Base-by-base conservation (phyloP, 495 filamentous ascomycete species). In the Penicillium mononematosum region DNA sequence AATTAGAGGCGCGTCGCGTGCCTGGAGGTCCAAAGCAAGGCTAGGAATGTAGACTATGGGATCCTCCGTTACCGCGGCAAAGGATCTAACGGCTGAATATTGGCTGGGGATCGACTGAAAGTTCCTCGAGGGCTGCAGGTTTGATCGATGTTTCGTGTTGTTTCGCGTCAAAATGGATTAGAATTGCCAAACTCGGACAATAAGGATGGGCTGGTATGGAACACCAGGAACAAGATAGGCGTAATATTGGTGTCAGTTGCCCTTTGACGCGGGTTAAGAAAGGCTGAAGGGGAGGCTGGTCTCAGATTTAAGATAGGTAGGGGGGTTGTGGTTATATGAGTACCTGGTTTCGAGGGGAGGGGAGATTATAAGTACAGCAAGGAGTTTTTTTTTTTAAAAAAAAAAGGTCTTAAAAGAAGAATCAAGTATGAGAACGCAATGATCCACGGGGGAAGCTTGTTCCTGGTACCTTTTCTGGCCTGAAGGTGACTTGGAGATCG, bases 41-140 rank as follows among this genome's bases (percentile, higher is more conserved):
- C 72, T 71, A 75, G 68, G 74, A 76, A 76, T 76, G 74, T 69
- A 72, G 64, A 70, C 68, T 72, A 72, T 72, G 61, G 61, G 64
- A 67, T 66, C 63, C 62, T 70, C 50, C 59, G 71, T 72, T 73
- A 71, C 73, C 73, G 62, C 45, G 60, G 62, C 61, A 60, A 59
- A 59, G 49, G 52, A 39, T 27, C 17, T 5, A 27, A 45, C 29
- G 58, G 58, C 65, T 64, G 52, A 53, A 67, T 59, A 47, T 52
- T 59, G 56, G 53, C 50, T 51, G 49, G 50, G 59, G 59, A 65
- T 62, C 61, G 61, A 4, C 58, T 47, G 10, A 5, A n/a, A 27
- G 20, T 14, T 58, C 27, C 36, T 46, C 44, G 27, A 41, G 20
- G 29, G 24, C 41, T 41, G 46, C 17, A 38, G 31, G 19, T 53